phyloP scores from a whole-genome alignment of 176 grass and related monocot genomes.

The Sorghum bicolor region Sorghum_bicolor_NCBIv3 NC_012872.2:68035001-68035500 shows the following conservation, averaged over 20 bases:
- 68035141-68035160: slow-evolving; percentile 86
- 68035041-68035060: not conserved
- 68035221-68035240: slow-evolving; percentile 91
- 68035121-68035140: slow-evolving; percentile 55
- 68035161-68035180: slow-evolving; percentile 95
- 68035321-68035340: not conserved
- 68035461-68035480: not conserved
- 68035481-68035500: not conserved
- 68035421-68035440: too few species aligned
- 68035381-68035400: not conserved
- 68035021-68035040: slow-evolving; percentile 73
- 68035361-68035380: not conserved
- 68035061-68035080: not conserved
- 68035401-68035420: not conserved
- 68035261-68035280: not conserved
- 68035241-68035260: slow-evolving; percentile 33
- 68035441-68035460: not conserved
- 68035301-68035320: not conserved
- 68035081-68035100: slow-evolving; percentile 15
- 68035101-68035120: slow-evolving; percentile 17
- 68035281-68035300: not conserved
- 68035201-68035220: slow-evolving; percentile 91
- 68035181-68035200: slow-evolving; percentile 62
- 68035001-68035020: slow-evolving; percentile 93
- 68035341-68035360: not conserved